Conservation (phyloP, 192 early-diverging fungal genomes). For the Coemansia sp. region DNA sequence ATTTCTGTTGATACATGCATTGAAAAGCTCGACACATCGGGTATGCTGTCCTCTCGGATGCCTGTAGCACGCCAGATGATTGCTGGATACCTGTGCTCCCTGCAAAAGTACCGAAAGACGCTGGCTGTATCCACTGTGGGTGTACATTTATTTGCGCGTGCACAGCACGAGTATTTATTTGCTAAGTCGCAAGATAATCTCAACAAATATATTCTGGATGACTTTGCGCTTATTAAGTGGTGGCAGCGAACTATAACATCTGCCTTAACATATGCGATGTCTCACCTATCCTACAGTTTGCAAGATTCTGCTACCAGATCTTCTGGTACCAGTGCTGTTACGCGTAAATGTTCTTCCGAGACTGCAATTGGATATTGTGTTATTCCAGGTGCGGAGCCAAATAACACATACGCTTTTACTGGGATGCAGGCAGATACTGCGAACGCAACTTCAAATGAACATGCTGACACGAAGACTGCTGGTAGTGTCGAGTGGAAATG, state of each 20-base stretch:
- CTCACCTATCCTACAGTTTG: neutral
- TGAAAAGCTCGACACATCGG: conserved; percentile 50
- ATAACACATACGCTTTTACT: conserved; percentile 22
- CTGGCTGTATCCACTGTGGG: conserved; percentile 12
- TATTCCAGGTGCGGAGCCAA: conserved; percentile 30
- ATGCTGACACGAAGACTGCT: neutral
- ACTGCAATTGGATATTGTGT: conserved; percentile 24
- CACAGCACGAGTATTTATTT: conserved; percentile 88
- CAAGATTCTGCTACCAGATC: neutral
- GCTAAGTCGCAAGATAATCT: conserved; percentile 64
- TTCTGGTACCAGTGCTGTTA: neutral
- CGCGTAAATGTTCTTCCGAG: neutral
- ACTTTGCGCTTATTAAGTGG: conserved; percentile 69
- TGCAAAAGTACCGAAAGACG: conserved; percentile 24
- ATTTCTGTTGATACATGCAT: conserved; percentile 39
- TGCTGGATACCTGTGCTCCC: conserved; percentile 36
- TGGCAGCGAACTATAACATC: conserved; percentile 62
- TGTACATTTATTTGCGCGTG: conserved; percentile 74
- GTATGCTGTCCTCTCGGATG: conserved; percentile 24
- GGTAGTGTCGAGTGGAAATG: conserved; percentile 29
- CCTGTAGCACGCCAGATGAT: conserved; percentile 33
- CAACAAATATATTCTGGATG: conserved; percentile 63
- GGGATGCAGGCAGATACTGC: conserved; percentile 5
- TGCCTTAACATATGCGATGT: conserved; percentile 17
- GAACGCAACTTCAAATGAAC: neutral